Evolutionary conservation across 495 filamentous ascomycete genomes (phyloP), one percentile per base, ranked within the genome.

Genomic region (Xylaria grammica): DNA sequence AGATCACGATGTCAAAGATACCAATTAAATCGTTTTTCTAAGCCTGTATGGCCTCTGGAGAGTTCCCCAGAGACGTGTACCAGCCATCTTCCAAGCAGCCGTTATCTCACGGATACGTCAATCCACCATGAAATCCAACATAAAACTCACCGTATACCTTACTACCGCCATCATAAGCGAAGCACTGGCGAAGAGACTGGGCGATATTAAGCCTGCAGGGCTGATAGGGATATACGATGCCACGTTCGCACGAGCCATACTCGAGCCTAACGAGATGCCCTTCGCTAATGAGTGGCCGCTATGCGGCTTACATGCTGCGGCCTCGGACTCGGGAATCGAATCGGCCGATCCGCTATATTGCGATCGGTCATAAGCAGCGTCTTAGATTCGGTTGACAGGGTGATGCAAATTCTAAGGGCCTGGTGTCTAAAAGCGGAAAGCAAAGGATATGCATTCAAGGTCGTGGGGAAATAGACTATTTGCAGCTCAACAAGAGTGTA

Each of bases 101-200:
- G 20, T 3, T 15, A 55, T 38, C 22, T 56, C 27, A 40, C 53
- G 22, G n/a, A 56, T 6, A 27, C 32, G 8, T 27, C 22, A n/a
- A 48, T 4, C 45, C 42, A 48, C 42, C 17, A 62, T 62, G 59
- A 62, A 62, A 24, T 40, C 59, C 36, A 62, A 62, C 29, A 52
- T 62, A 24, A 62, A 62, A 42, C 45, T 62, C 8, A 62, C 46
- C 13, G 34, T 52, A 52, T 62, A 62, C 8, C 59, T 52, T 4
- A 62, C 45, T 1, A 62, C 59, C 15, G 15, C 7, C 22, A 62
- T 52, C 20, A 30, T 62, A 46, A 22, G 32, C 59, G 46, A 52
- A 52, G n/a, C 46, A 22, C 59, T 62, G 5, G 46, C 59, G 8
- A 27, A 52, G 13, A n/a, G 32, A n/a, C 0, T 42, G 13, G 46